Evolutionary conservation across 1,284 basidiomycete genomes (phyloP), one percentile per base, ranked within the genome.

Genomic region (Malassezia vespertilionis): DNA sequence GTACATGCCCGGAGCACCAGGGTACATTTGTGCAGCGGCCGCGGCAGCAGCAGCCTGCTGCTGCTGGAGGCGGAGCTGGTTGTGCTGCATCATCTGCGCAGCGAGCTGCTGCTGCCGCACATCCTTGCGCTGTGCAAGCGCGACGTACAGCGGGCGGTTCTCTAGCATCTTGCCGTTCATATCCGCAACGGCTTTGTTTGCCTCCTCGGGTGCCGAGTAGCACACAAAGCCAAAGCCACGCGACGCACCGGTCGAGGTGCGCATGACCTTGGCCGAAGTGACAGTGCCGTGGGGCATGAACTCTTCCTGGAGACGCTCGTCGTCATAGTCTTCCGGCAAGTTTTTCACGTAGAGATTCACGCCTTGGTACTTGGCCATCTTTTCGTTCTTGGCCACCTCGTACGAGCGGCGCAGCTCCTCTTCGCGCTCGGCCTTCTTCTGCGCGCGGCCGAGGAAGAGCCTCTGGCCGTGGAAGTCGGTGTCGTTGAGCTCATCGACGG

Each of bases 141-240:
- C 91, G 71, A 99, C 93, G 73, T 97, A 99, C 65, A 99, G 82
- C 44, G 93, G 93, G 76, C 97, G 97, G 68, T 84, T 81, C 60
- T 91, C 90, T 70, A 97, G 87, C 85, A 97, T 97, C 79, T 96
- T 96, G 80, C 95, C 95, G 80, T 97, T 97, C 90, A 99, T 95
- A 77, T 99, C 93, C 46, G 88, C 86, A 57, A 97, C 90, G 53
- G 93, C 93, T 78, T 96, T 97, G 72, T 89, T 96, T 39, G 93
- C 91, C 76, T 99, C 93, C 64, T 99, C 93, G 44, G 93, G 90
- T 51, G 88, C 84, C 34, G 88, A 88, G 79, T 90, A 99, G 76
- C 93, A 99, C 60, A 99, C 93, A 72, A 99, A 99, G 63, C 93
- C 93, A 70, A 99, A 99, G 65, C 93, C 93, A 72, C 89, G 87